Evolutionary conservation across 2,329 filamentous ascomycete species (phyloP).

Genomic region (Xylariaceae sp.): DNA sequence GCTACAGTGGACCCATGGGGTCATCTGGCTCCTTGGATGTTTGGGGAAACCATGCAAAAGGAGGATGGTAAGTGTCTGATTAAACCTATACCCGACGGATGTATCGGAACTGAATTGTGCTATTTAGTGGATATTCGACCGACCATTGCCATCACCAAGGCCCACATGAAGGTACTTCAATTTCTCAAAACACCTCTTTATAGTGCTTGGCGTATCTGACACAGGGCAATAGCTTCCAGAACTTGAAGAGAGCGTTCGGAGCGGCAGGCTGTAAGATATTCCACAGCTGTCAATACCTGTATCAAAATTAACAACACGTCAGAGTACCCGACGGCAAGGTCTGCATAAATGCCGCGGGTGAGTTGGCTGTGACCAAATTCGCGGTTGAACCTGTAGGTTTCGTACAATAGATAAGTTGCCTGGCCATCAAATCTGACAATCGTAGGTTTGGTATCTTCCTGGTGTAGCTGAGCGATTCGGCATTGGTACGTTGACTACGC

Average conservation of each 20-base stretch:
- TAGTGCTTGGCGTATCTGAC: constrained; percentile 11
- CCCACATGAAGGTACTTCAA: constrained; percentile 71
- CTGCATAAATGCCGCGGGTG: constrained; percentile 78
- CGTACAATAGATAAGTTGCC: background rate
- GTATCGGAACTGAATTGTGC: constrained; percentile 9
- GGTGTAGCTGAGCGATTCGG: constrained; percentile 90
- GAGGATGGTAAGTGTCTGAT: constrained; percentile 54
- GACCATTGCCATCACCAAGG: constrained; percentile 86
- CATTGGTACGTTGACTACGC: constrained; percentile 55
- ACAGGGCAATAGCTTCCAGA: constrained; percentile 63
- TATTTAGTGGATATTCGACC: constrained; percentile 72
- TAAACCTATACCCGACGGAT: background rate
- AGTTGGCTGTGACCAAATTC: constrained; percentile 91
- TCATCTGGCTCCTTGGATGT: constrained; percentile 80
- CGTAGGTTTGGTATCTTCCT: constrained; percentile 71
- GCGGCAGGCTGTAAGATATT: constrained; percentile 61
- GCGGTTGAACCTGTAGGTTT: constrained; percentile 83
- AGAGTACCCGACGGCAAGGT: constrained; percentile 78
- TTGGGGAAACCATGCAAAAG: constrained; percentile 71
- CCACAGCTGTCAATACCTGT: background rate
- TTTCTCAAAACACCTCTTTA: background rate
- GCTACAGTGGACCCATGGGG: constrained; percentile 76
- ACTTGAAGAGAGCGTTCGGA: constrained; percentile 79
- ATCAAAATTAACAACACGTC: constrained; percentile 11
- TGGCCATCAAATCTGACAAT: too few relatives aligned